A percentile compares a stretch with the other conserved stretches of the same genome.
Evolutionary conservation across 2,329 filamentous ascomycete species (phyloP).

Genomic region (Cladophialophora chaetospira): DNA sequence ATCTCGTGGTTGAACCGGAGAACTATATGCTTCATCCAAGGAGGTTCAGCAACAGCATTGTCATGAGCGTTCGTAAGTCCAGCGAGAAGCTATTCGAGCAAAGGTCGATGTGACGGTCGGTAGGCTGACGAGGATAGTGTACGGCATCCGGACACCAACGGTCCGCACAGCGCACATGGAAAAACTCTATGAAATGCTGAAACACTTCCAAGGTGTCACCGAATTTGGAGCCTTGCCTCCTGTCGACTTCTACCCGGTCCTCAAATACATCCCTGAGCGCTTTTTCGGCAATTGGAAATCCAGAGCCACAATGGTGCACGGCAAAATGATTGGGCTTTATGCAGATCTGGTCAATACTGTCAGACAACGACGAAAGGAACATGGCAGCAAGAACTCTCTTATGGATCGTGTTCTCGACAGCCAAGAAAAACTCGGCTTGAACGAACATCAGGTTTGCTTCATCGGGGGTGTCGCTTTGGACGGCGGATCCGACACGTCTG

Average conservation of each 20-base stretch:
- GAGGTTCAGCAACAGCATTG: constrained; percentile 54
- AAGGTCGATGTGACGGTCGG: neutral
- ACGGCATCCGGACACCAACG: constrained; percentile 40
- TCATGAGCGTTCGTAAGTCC: constrained; percentile 38
- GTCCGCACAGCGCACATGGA: constrained; percentile 41
- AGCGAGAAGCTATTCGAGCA: constrained; percentile 25
- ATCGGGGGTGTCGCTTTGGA: constrained; percentile 34
- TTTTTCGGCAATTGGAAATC: constrained; percentile 45
- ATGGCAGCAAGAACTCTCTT: constrained; percentile 36
- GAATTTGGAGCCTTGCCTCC: constrained; percentile 53
- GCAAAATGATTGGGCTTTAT: constrained; percentile 48
- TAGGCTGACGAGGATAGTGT: constrained; percentile 31
- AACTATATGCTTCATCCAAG: constrained; percentile 52
- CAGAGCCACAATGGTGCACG: constrained; percentile 41
- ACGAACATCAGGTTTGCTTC: constrained; percentile 46
- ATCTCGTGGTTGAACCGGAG: constrained; percentile 46
- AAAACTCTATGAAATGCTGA: constrained; percentile 46
- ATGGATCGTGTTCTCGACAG: constrained; percentile 48
- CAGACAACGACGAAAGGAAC: constrained; percentile 36
- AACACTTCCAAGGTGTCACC: constrained; percentile 48
- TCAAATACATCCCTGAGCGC: constrained; percentile 47
- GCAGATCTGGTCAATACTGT: constrained; percentile 40
- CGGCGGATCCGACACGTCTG: constrained; percentile 46
- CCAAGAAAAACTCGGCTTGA: constrained; percentile 34
- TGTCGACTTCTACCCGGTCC: constrained; percentile 50